Percentiles rank a stretch among this genome's conserved stretches.
Conservation (phyloP, 2,329 filamentous ascomycete species). For the Pseudogymnoascus sp. region DNA sequence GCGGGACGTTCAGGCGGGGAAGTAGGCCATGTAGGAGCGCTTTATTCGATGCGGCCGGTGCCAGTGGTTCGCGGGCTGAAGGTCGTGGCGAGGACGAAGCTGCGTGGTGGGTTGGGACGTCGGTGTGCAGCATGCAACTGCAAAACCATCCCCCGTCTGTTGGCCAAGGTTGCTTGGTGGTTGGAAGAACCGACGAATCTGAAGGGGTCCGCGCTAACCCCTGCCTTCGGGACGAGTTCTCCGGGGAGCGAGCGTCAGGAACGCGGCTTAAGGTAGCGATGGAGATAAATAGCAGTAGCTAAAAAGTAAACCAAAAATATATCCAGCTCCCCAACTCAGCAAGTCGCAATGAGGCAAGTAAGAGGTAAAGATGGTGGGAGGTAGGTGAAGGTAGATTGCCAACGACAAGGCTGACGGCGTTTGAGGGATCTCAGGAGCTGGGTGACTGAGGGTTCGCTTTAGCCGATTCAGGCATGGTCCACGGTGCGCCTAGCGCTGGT, state of each 20-base stretch:
- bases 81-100: not conserved
- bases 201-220: not conserved
- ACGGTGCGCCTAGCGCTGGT: not conserved
- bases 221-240: not conserved
- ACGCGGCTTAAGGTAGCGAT: not conserved
- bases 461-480: not conserved
- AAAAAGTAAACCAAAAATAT: not conserved
- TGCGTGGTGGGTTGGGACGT: not conserved
- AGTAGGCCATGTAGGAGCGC: not conserved
- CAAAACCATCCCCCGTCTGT: not conserved
- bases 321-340: not conserved
- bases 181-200: not conserved
- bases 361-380: not conserved
- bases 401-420: not conserved
- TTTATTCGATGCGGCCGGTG: not conserved
- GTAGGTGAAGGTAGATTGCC: not conserved
- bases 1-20: not conserved
- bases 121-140: not conserved
- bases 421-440: not conserved
- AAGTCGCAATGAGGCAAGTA: not conserved
- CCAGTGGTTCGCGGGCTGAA: too few species aligned
- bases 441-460: constrained; percentile 1
- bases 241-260: not conserved
- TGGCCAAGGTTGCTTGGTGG: not conserved
- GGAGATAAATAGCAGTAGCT: too few species aligned